Base-by-base conservation (phyloP, 2,329 filamentous ascomycete genomes). In the Xylariaceae sp. region DNA sequence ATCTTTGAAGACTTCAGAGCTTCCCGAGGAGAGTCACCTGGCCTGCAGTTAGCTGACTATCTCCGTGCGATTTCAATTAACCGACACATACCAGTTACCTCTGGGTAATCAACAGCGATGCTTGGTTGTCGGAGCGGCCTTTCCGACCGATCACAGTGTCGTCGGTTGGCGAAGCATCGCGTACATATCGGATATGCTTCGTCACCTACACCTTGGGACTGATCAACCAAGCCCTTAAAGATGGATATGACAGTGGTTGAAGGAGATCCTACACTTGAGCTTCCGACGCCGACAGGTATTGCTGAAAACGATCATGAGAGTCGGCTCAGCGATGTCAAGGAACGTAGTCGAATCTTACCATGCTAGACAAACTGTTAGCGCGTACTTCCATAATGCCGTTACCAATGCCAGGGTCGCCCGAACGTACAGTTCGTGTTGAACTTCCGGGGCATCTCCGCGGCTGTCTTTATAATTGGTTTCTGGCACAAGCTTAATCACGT, bases 201-300 rank as follows among this genome's bases (percentile, higher is more conserved):
- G 34, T 68, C 65, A 36, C 71, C 71, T 73, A 18, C 3, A 28
- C 10, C 13, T 5, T 9, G 2, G 19, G 19, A 18, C 18, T 22
- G 17, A n/a, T 18, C 48, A 4, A 34, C 19, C n/a, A 12, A n/a
- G n/a, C n/a, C n/a, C n/a, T n/a, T 33, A 16, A 22, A 10, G 44
- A 33, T 28, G 38, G 6, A 16, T 9, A 11, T 6, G 10, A 47
- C 18, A 18, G 11, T 6, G 13, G 9, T 31, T 40, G 22, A 28
- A 28, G 22, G 4, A 28, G 22, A 28, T 3, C 52, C 11, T 53
- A 69, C 69, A 72, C 51, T 70, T 72, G 2, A 71, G 50, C 49
- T 72, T 72, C 45, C 70, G 70, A 11, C 62, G 59, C 3, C 69
- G 68, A 47, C 70, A 72, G 2, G 69, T 72, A 42, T 72, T 69